Percentiles rank a stretch among this genome's conserved stretches.
These are phyloP conservation scores for Capsaspora owczarzaki DNA, from an alignment of 78 protist species.

Conservation along the genomic window DNA sequence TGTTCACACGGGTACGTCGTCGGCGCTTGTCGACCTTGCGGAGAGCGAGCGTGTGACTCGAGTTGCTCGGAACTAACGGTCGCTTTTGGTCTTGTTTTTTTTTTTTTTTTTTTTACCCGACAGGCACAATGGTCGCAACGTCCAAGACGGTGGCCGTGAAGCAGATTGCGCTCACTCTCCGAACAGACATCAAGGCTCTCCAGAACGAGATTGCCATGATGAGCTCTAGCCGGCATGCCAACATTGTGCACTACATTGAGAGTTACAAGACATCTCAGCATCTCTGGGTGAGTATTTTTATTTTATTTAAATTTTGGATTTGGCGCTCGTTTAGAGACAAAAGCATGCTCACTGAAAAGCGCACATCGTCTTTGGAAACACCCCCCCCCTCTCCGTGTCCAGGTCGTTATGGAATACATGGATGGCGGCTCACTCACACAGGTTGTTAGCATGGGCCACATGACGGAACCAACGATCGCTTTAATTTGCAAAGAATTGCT, in stretches of 20 bases:
- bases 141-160: neutral
- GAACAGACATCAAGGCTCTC: neutral
- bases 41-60: too few species aligned
- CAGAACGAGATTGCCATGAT: slow-evolving; percentile 50
- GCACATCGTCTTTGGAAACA: too few species aligned
- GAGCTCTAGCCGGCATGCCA: slow-evolving; percentile 46
- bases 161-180: neutral
- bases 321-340: too few species aligned
- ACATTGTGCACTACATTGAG: slow-evolving; percentile 50
- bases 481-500: neutral
- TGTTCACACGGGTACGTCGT: too few species aligned
- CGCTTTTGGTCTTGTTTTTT: neutral
- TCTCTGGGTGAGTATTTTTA: too few species aligned
- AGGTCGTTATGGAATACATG: slow-evolving; percentile 6
- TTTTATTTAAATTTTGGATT: too few species aligned
- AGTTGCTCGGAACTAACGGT: neutral
- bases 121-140: neutral
- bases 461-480: neutral
- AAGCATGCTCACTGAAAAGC: too few species aligned
- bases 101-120: neutral
- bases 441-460: neutral
- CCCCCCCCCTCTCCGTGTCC: neutral
- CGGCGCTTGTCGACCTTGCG: too few species aligned
- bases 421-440: neutral
- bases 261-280: neutral